phyloP scores from a whole-genome alignment of 495 filamentous ascomycete species.

The Talaromyces thailandensis region DNA sequence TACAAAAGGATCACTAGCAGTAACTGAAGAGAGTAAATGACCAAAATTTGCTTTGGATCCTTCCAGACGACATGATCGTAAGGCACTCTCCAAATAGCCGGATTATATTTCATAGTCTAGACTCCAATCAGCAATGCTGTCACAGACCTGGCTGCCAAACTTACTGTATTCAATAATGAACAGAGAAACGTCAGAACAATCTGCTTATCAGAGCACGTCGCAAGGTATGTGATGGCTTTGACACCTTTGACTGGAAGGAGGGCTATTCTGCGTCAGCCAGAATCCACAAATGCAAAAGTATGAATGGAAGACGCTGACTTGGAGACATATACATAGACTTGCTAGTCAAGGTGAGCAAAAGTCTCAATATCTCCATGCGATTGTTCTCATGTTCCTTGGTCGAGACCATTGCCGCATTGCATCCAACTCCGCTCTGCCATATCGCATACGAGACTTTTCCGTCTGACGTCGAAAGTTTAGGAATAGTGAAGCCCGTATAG shows the following conservation, averaged over 20 bases:
- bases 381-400: slow-evolving; percentile 89
- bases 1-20: slow-evolving; percentile 85
- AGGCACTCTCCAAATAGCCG: slow-evolving; percentile 86
- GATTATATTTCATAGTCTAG: slow-evolving; percentile 93
- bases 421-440: slow-evolving; percentile 96
- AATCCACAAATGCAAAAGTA: background rate
- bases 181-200: slow-evolving; percentile 81
- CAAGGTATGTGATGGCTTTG: slow-evolving; percentile 81
- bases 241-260: slow-evolving; percentile 78
- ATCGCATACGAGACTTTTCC: slow-evolving; percentile 86
- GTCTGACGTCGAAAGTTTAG: slow-evolving; percentile 53
- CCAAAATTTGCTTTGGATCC: slow-evolving; percentile 83
- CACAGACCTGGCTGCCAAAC: background rate
- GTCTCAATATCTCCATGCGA: slow-evolving; percentile 77
- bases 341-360: slow-evolving; percentile 77
- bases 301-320: slow-evolving; percentile 36
- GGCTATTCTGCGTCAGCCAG: slow-evolving; percentile 26
- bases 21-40: slow-evolving; percentile 86
- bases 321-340: slow-evolving; percentile 91
- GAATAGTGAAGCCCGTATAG: slow-evolving; percentile 82
- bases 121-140: slow-evolving; percentile 58
- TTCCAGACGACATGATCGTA: slow-evolving; percentile 92
- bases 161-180: slow-evolving; percentile 91
- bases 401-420: slow-evolving; percentile 79
- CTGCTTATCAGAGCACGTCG: slow-evolving; percentile 83